These are phyloP conservation scores for Pouteria campechiana DNA, from an alignment of 179 eudicot species.

Conservation along the genomic window DNA sequence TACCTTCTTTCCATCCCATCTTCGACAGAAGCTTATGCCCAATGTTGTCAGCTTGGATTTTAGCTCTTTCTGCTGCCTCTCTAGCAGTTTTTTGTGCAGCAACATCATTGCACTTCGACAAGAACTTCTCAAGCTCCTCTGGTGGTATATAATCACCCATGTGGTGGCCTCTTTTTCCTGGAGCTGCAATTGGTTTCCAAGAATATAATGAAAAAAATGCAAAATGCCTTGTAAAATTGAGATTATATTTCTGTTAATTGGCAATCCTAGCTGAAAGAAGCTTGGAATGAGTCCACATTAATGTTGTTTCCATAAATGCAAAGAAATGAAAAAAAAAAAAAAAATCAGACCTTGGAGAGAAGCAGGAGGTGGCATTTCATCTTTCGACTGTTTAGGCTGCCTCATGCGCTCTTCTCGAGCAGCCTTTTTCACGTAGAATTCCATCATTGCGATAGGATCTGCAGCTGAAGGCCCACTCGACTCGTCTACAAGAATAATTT, in stretches of 20 bases:
- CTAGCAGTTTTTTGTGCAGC: conserved; percentile 59
- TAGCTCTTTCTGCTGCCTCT: conserved; percentile 66
- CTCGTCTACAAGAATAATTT: conserved; percentile 31
- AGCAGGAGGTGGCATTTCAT: conserved; percentile 99
- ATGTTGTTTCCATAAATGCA: background rate
- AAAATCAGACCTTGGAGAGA: conserved; percentile 68
- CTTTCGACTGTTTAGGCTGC: conserved; percentile 70
- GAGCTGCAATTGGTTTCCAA: conserved; percentile 20
- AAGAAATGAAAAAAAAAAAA: background rate
- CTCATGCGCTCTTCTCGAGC: conserved; percentile 79
- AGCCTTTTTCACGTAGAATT: conserved; percentile 86
- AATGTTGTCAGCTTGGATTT: conserved; percentile 92
- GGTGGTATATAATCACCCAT: conserved; percentile 97
- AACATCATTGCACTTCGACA: conserved; percentile 81
- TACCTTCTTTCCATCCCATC: conserved; percentile 99
- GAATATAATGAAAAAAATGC: too few relatives aligned
- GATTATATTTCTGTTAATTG: too few relatives aligned
- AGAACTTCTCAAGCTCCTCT: conserved; percentile 81
- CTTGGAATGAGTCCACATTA: background rate
- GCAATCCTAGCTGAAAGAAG: background rate
- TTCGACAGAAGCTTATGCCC: conserved; percentile 91
- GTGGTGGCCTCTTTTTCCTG: conserved; percentile 84
- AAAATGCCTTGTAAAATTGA: too few relatives aligned
- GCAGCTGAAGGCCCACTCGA: conserved; percentile 34
- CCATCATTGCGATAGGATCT: conserved; percentile 96